These are phyloP conservation scores for Nyctanthes arbortristis DNA, from an alignment of 257 asterid species.

Conservation along the genomic window DNA sequence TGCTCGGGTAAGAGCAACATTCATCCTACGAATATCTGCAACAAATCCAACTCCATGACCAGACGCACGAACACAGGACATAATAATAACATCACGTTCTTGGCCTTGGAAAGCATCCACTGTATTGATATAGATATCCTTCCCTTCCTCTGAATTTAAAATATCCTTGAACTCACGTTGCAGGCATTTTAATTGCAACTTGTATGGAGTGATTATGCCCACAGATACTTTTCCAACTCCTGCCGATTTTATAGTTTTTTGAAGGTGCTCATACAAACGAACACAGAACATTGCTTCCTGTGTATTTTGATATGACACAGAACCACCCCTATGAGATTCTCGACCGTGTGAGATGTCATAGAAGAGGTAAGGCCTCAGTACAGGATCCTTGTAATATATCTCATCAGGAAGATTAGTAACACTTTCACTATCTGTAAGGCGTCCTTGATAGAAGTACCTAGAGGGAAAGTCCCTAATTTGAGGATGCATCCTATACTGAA, in stretches of 20 bases:
- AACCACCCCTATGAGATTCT: slow-evolving; percentile 96
- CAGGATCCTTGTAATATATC: slow-evolving; percentile 75
- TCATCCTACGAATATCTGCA: slow-evolving; percentile 98
- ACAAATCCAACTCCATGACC: slow-evolving; percentile 95
- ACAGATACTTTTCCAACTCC: slow-evolving; percentile 82
- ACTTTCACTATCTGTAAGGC: slow-evolving; percentile 94
- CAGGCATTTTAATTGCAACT: slow-evolving; percentile 93
- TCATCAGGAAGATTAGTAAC: slow-evolving; percentile 74
- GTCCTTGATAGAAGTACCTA: slow-evolving; percentile 93
- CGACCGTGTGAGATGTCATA: slow-evolving; percentile 85
- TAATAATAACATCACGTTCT: slow-evolving; percentile 96
- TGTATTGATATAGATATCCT: slow-evolving; percentile 88
- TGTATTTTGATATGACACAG: slow-evolving; percentile 88
- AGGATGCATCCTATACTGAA: slow-evolving; percentile 98
- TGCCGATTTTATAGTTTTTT: slow-evolving; percentile 57
- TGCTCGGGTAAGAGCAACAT: slow-evolving; percentile 97
- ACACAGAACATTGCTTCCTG: slow-evolving; percentile 95
- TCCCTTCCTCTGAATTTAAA: slow-evolving; percentile 88
- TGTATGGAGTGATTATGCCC: slow-evolving; percentile 97
- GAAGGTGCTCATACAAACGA: slow-evolving; percentile 90
- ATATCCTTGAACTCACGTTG: slow-evolving; percentile 93
- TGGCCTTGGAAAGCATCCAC: slow-evolving; percentile 99
- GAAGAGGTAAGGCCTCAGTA: slow-evolving; percentile 81
- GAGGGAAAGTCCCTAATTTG: slow-evolving; percentile 96
- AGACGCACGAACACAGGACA: slow-evolving; percentile 99